These are phyloP conservation scores for Phaeotremella fagi DNA, from an alignment of 768 basidiomycete species.

Conservation along the genomic window DNA sequence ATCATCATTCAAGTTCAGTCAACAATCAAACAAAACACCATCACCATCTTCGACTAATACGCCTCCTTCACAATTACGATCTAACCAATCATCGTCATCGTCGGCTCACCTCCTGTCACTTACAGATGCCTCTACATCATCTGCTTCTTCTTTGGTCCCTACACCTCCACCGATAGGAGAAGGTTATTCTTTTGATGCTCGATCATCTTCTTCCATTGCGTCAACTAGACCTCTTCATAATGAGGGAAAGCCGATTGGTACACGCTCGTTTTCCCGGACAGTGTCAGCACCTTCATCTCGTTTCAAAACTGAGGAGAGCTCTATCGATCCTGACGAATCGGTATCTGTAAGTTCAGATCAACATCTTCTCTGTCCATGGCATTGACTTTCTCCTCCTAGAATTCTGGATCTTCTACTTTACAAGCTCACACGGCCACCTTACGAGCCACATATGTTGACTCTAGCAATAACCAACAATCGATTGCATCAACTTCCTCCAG, in stretches of 20 bases:
- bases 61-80: neutral
- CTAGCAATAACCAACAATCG: too few relatives aligned
- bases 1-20: neutral
- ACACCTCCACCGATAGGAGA: conserved; percentile 28
- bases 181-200: neutral
- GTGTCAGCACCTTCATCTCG: conserved; percentile 34
- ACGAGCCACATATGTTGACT: conserved; percentile 17
- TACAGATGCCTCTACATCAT: conserved; percentile 32
- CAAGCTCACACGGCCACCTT: conserved; percentile 21
- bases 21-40: neutral
- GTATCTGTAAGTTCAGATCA: neutral
- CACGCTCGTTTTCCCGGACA: conserved; percentile 29
- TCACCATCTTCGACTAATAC: neutral
- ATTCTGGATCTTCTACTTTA: conserved; percentile 13
- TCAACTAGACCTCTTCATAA: too few relatives aligned
- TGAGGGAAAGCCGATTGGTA: conserved; percentile 10
- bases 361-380: too few relatives aligned
- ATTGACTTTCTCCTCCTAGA: neutral
- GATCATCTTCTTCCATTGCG: conserved; percentile 1
- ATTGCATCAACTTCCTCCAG: conserved; percentile 27
- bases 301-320: neutral
- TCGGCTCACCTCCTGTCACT: conserved; percentile 20
- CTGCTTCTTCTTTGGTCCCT: conserved; percentile 24
- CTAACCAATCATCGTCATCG: conserved; percentile 28
- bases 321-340: neutral